These are phyloP conservation scores for Mucor piriformis DNA, from an alignment of 371 early-diverging fungal genomes.

Conservation along the genomic window DNA sequence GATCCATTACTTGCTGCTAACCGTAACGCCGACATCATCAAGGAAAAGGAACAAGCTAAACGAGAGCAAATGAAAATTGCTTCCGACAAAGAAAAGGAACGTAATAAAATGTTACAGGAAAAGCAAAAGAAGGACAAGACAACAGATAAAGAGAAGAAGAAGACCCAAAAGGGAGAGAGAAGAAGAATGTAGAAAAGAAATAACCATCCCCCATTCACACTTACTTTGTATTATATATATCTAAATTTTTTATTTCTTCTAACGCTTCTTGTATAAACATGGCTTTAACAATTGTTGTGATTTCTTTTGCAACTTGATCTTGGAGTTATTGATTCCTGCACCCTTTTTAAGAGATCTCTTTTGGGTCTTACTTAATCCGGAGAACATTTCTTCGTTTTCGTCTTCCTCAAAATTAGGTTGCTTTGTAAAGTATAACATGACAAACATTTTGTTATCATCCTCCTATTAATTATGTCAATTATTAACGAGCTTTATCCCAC, in stretches of 20 bases:
- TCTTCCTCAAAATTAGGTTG: constrained; percentile 30
- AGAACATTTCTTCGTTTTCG: constrained; percentile 35
- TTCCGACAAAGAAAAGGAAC: constrained; percentile 56
- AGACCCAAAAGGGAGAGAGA: constrained; percentile 57
- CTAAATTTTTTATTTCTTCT: constrained; percentile 19
- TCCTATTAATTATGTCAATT: constrained; percentile 28
- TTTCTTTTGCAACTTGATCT: constrained; percentile 36
- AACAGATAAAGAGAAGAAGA: constrained; percentile 51
- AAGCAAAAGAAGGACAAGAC: constrained; percentile 53
- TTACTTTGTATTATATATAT: background rate
- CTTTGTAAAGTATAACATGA: constrained; percentile 83
- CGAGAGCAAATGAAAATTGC: constrained; percentile 59
- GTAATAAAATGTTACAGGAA: constrained; percentile 53
- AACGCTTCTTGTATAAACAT: constrained; percentile 90
- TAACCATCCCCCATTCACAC: too few species aligned
- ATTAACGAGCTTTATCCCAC: too few species aligned
- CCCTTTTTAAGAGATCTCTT: constrained; percentile 52
- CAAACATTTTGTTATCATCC: constrained; percentile 89
- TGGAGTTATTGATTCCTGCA: constrained; percentile 35
- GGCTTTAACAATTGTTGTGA: constrained; percentile 76
- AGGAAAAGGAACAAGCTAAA: constrained; percentile 52
- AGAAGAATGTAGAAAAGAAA: constrained; percentile 46
- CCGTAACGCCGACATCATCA: constrained; percentile 52
- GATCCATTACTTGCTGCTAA: constrained; percentile 53
- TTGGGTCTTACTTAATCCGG: constrained; percentile 49